Evolutionary conservation across 2,329 filamentous ascomycete species (phyloP).

Genomic region (Penicillium sp.): DNA sequence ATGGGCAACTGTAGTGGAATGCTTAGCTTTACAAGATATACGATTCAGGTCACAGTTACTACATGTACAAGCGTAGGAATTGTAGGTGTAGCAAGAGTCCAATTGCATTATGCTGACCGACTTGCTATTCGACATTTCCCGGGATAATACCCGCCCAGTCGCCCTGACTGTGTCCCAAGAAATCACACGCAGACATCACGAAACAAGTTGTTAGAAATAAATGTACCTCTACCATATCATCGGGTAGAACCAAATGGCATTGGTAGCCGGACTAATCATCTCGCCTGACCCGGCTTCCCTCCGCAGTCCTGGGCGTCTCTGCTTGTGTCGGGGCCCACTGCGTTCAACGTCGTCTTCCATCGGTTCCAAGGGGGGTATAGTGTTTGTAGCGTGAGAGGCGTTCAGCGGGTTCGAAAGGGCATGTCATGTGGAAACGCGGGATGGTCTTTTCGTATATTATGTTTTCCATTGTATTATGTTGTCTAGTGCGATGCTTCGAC

Average conservation of each 20-base stretch:
- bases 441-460: conserved; percentile 5
- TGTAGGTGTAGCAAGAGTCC: not conserved
- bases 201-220: too few relatives aligned
- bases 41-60: not conserved
- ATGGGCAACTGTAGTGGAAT: not conserved
- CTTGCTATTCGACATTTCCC: not conserved
- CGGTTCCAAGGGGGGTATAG: conserved; percentile 15
- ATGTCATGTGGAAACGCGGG: not conserved
- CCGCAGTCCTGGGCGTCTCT: not conserved
- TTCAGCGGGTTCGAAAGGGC: not conserved
- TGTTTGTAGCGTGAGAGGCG: conserved; percentile 10
- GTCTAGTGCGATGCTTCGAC: conserved; percentile 78
- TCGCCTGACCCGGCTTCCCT: not conserved
- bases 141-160: not conserved
- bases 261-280: not conserved
- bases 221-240: too few relatives aligned
- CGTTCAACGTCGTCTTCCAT: not conserved
- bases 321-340: not conserved
- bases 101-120: conserved; percentile 1
- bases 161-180: not conserved
- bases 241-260: too few relatives aligned
- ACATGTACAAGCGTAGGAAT: not conserved
- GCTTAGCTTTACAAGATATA: not conserved
- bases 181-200: not conserved
- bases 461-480: conserved; percentile 34